Evolutionary conservation across 1,284 basidiomycete species (phyloP).

Genomic region (Boletus smithii): DNA sequence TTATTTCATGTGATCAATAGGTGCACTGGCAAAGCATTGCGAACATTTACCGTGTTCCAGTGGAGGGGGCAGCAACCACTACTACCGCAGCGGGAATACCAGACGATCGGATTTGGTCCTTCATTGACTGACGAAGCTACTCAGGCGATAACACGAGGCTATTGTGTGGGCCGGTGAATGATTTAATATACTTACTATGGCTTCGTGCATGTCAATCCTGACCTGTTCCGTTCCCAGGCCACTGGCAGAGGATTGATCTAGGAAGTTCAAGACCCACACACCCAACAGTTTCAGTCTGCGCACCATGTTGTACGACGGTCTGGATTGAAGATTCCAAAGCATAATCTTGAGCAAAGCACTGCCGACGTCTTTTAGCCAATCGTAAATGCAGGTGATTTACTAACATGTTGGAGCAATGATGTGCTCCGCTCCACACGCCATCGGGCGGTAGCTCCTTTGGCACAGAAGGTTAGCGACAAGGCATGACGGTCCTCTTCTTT

Average conservation of each 20-base stretch:
- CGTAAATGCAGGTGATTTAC: conserved; percentile 6
- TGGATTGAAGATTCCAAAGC: background rate
- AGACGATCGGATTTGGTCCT: too few relatives aligned
- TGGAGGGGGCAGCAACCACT: too few relatives aligned
- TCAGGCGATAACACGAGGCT: too few relatives aligned
- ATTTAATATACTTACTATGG: too few relatives aligned
- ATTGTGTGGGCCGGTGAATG: too few relatives aligned
- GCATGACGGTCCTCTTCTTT: conserved; percentile 78
- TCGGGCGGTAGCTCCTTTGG: conserved; percentile 73
- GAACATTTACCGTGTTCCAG: too few relatives aligned
- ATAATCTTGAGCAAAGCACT: conserved; percentile 3
- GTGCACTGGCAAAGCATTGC: too few relatives aligned
- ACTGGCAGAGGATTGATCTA: too few relatives aligned
- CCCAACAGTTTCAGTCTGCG: conserved; percentile 66
- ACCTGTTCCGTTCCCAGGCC: conserved; percentile 41
- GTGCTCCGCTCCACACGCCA: conserved; percentile 76
- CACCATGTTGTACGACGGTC: conserved; percentile 68
- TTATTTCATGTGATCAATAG: too few relatives aligned
- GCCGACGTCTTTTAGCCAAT: conserved; percentile 46
- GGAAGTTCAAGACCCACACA: conserved; percentile 78
- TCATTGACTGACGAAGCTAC: too few relatives aligned
- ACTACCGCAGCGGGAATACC: too few relatives aligned
- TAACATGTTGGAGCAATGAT: conserved; percentile 78
- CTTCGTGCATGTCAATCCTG: background rate
- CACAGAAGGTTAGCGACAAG: conserved; percentile 46